These are phyloP conservation scores for Ceratocystis colombiana DNA, from an alignment of 2,329 filamentous ascomycete species.

Conservation along the genomic window DNA sequence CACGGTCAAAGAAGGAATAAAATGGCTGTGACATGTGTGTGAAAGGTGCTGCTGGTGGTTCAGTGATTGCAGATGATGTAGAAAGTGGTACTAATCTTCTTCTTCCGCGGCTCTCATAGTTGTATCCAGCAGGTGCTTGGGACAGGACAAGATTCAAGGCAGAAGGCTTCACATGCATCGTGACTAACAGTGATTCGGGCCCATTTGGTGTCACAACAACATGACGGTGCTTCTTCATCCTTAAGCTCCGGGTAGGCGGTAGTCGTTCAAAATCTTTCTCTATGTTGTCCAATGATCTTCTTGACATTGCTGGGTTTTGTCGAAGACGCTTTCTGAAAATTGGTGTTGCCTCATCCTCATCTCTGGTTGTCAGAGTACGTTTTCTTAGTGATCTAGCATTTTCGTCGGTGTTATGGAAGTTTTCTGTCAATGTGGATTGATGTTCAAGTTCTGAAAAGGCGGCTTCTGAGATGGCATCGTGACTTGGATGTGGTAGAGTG, in stretches of 20 bases:
- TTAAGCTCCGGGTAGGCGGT: conserved; percentile 18
- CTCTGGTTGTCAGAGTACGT: conserved; percentile 23
- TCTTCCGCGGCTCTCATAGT: conserved; percentile 18
- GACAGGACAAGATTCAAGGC: conserved; percentile 50
- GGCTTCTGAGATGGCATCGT: background rate
- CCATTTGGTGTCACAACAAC: conserved; percentile 28
- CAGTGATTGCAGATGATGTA: conserved; percentile 12
- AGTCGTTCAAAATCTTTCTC: conserved; percentile 31
- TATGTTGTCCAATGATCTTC: conserved; percentile 30
- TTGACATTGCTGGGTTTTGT: conserved; percentile 21
- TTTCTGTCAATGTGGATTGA: background rate
- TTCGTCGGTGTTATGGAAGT: background rate
- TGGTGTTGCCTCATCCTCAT: conserved; percentile 23
- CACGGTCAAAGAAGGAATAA: conserved; percentile 80
- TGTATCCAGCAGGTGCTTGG: conserved; percentile 18
- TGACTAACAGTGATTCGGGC: conserved; percentile 43
- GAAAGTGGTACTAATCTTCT: conserved; percentile 17
- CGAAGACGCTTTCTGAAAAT: conserved; percentile 22
- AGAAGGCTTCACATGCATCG: conserved; percentile 46
- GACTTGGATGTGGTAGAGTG: background rate
- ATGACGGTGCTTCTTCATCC: conserved; percentile 19
- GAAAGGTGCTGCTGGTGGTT: conserved; percentile 45
- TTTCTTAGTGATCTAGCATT: conserved; percentile 21
- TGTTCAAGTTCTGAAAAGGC: background rate
- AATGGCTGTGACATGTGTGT: conserved; percentile 61